Conservation (phyloP, 306 rosid species). For the Oxytropis ochrocephala region DNA sequence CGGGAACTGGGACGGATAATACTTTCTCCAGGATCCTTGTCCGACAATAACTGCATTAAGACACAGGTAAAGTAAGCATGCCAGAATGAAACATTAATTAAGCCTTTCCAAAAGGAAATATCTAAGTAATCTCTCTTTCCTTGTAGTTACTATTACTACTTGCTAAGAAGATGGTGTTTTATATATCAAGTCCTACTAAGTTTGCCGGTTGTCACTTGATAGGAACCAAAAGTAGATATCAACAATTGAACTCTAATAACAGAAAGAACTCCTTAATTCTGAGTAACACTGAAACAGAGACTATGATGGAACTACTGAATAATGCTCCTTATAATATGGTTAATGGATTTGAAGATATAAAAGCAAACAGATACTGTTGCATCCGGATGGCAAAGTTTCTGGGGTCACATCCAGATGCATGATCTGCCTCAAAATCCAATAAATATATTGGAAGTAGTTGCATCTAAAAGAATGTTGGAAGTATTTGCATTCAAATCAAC, state of each 20-base stretch:
- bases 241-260: too few species aligned
- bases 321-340: too few species aligned
- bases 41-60: conserved; percentile 67
- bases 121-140: not conserved
- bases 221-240: too few species aligned
- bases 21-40: conserved; percentile 98
- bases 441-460: not conserved
- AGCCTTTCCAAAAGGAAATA: not conserved
- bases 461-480: not conserved
- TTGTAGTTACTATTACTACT: not conserved
- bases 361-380: too few species aligned
- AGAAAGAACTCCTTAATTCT: too few species aligned
- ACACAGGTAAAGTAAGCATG: not conserved
- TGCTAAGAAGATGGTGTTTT: conserved; percentile 1
- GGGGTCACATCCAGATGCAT: not conserved
- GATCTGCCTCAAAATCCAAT: not conserved
- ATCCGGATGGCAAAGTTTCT: not conserved
- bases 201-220: too few species aligned
- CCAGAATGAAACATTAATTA: not conserved
- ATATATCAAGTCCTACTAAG: not conserved
- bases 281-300: too few species aligned
- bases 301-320: too few species aligned
- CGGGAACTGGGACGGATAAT: conserved; percentile 91
- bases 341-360: too few species aligned
- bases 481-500: not conserved